A percentile compares a stretch with the other conserved stretches of the same genome.
These are phyloP conservation scores for Globisporangium megalacanthum DNA, from an alignment of 352 stramenopile species.

Conservation along the genomic window DNA sequence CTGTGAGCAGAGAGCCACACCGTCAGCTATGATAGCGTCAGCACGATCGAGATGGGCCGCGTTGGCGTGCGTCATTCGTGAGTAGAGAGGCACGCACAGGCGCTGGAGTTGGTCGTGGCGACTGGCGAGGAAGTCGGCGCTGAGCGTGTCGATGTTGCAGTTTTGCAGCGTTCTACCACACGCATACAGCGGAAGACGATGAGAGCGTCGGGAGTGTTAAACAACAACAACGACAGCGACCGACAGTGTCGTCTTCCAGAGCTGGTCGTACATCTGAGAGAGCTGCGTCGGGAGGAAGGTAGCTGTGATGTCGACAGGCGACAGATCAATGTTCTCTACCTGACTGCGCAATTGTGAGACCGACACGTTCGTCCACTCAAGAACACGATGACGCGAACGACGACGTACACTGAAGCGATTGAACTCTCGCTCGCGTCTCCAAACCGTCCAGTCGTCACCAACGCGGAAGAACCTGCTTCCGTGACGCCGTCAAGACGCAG, in stretches of 20 bases:
- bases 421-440: no score
- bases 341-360: neutral
- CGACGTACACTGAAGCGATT: no score
- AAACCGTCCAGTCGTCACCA: no score
- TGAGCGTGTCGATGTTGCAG: neutral
- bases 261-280: neutral
- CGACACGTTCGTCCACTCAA: no score
- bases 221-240: no score
- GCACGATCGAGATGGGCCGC: no score
- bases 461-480: no score
- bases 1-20: neutral
- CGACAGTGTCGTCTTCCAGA: neutral
- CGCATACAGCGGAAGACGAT: neutral
- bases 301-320: neutral
- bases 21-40: neutral
- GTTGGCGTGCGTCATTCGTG: neutral
- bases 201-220: no score
- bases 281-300: neutral
- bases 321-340: neutral
- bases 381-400: no score
- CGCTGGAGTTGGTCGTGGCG: neutral
- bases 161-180: neutral
- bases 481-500: no score
- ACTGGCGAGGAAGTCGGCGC: neutral
- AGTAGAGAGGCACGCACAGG: neutral